A percentile compares a stretch with the other conserved stretches of the same genome.
Conservation (phyloP, 805 yeast species). For the Metschnikowia koreensis region DNA sequence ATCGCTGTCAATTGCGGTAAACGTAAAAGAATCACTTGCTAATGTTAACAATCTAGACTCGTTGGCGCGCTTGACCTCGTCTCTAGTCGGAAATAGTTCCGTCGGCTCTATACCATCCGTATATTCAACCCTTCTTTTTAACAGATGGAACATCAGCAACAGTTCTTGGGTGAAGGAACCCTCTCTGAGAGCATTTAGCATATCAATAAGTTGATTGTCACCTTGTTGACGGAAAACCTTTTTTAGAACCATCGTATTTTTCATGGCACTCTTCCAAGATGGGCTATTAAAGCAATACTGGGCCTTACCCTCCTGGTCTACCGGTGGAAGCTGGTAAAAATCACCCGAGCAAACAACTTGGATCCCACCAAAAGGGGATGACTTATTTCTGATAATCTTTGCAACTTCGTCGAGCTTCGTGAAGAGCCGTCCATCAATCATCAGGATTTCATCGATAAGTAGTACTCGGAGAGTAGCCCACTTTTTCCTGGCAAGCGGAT, state of each 20-base stretch:
- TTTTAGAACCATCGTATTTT: slow-evolving; percentile 54
- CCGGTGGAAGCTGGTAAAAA: slow-evolving; percentile 81
- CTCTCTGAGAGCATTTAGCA: slow-evolving; percentile 72
- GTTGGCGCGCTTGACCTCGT: slow-evolving; percentile 71
- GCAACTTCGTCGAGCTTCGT: slow-evolving; percentile 66
- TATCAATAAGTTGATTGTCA: slow-evolving; percentile 63
- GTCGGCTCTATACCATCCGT: slow-evolving; percentile 68
- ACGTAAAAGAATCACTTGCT: slow-evolving; percentile 44
- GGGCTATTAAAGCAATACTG: slow-evolving; percentile 64
- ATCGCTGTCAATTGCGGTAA: slow-evolving; percentile 58
- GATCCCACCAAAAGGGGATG: slow-evolving; percentile 74
- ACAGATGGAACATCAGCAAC: slow-evolving; percentile 45
- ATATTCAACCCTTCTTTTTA: slow-evolving; percentile 51
- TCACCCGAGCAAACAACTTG: slow-evolving; percentile 79
- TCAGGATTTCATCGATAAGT: slow-evolving; percentile 75
- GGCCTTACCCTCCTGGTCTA: slow-evolving; percentile 34
- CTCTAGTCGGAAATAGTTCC: slow-evolving; percentile 68
- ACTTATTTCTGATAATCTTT: slow-evolving; percentile 40
- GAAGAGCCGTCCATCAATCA: slow-evolving; percentile 70
- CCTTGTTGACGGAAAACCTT: slow-evolving; percentile 78
- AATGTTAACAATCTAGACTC: slow-evolving; percentile 45
- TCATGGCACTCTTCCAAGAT: slow-evolving; percentile 60
- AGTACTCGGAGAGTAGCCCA: slow-evolving; percentile 62
- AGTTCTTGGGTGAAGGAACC: slow-evolving; percentile 56
- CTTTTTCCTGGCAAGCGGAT: slow-evolving; percentile 46